These are phyloP conservation scores for Apiotrichum porosum DNA, from an alignment of 1,284 basidiomycete genomes.

Conservation along the genomic window DNA sequence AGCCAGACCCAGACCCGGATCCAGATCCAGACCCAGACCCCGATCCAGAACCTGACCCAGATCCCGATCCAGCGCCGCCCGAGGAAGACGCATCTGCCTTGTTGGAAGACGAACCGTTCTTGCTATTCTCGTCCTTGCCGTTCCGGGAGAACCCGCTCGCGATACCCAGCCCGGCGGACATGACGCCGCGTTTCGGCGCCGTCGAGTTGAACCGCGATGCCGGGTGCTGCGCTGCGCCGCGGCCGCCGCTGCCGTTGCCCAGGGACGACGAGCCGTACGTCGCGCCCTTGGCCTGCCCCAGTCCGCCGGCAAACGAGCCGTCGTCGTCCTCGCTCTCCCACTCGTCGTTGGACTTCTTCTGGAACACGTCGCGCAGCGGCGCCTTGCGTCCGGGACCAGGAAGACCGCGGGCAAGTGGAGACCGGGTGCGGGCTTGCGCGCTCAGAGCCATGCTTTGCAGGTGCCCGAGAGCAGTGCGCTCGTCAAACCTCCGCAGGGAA, in stretches of 20 bases:
- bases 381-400: constrained; percentile 25
- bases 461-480: constrained; percentile 12
- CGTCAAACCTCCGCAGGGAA: constrained; percentile 16
- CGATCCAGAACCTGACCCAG: background rate
- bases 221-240: background rate
- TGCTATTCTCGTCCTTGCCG: no score
- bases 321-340: constrained; percentile 47
- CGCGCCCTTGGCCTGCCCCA: constrained; percentile 37
- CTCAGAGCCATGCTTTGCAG: constrained; percentile 3
- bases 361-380: constrained; percentile 50
- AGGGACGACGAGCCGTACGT: background rate
- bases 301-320: constrained; percentile 41
- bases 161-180: no score
- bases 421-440: constrained; percentile 23
- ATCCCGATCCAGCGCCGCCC: background rate
- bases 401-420: constrained; percentile 18
- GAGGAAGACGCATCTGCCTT: background rate
- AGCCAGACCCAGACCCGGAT: background rate
- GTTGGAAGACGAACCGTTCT: background rate
- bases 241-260: background rate
- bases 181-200: background rate
- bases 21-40: background rate
- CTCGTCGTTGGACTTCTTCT: constrained; percentile 45
- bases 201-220: constrained; percentile 1
- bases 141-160: no score